Evolutionary conservation across 1,284 basidiomycete species (phyloP), one percentile per base, ranked within the genome.

Genomic region (Tilletia indica): DNA sequence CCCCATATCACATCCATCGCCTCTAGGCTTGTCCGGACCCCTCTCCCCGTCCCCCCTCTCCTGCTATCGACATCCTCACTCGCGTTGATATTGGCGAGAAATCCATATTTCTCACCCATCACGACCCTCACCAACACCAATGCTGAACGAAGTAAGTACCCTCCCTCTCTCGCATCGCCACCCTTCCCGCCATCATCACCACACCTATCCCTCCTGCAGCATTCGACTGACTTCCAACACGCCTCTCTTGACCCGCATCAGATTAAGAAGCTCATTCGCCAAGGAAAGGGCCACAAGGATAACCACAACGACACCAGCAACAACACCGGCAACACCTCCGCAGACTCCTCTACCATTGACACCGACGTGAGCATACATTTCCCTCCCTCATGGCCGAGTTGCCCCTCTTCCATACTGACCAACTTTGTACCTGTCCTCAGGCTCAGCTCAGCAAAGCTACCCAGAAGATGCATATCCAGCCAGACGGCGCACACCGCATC

Each of bases 251-350:
- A 31, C 8, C 34, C 54, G 0, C 79, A 80, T 69, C 75, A 82
- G 47, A 77, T 82, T 69, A 80, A 78, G 69, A 31, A 31, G 25
- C 25, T 31, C 25, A 31, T 82, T 68, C 73, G 25, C 25, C 25
- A 31, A 73, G 81, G 25, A 31, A 31, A 31, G 25, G 25, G 25
- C 25, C 25, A 31, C 25, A 31, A 31, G 25, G 25, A 31, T 31
- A 31, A 31, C 25, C 25, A 31, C 25, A 31, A 31, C 25, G 25
- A 31, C 25, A 31, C 25, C 25, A 31, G 25, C 25, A 31, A 31
- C 25, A 31, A 31, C 25, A 31, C 25, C 25, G 5, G 12, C 68
- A 34, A 6, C 49, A 12, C 25, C 64, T 68, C 76, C 71, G 72
- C 38, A 66, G 74, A 76, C 38, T 67, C 63, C 68, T 70, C 73